phyloP scores from a whole-genome alignment of 345 rosid genomes.

The Salix purpurea region DNA sequence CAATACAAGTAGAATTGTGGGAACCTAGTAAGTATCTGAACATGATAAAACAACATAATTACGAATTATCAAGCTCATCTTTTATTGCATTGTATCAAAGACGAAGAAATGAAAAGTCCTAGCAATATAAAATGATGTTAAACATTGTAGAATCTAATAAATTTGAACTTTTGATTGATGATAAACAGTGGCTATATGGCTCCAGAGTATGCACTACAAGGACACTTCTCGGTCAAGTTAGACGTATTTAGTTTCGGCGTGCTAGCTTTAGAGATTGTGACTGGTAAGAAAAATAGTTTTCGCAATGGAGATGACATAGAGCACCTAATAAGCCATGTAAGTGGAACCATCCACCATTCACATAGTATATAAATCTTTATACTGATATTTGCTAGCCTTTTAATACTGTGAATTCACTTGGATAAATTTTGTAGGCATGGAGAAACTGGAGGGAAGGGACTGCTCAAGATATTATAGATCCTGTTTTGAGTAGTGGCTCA shows the following conservation, averaged over 20 bases:
- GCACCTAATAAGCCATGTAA: constrained; percentile 37
- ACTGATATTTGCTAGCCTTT: too few species aligned
- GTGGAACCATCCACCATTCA: not conserved
- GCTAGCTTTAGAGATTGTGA: constrained; percentile 25
- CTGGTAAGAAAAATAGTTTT: constrained; percentile 36
- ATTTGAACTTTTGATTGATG: not conserved
- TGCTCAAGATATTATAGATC: constrained; percentile 31
- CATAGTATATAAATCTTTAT: too few species aligned
- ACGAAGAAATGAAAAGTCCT: too few species aligned
- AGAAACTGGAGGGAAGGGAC: constrained; percentile 44
- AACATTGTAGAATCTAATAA: too few species aligned
- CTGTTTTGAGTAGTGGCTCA: constrained; percentile 21
- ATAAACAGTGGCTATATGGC: constrained; percentile 44
- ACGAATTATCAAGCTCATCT: not conserved
- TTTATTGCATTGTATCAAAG: too few species aligned
- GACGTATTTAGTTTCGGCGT: constrained; percentile 4
- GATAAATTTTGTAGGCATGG: constrained; percentile 43
- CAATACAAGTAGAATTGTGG: constrained; percentile 13
- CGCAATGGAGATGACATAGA: constrained; percentile 13
- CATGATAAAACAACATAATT: not conserved
- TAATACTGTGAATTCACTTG: too few species aligned
- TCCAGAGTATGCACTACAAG: constrained; percentile 33
- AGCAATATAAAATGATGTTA: too few species aligned
- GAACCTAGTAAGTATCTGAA: constrained; percentile 7
- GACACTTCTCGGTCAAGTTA: constrained; percentile 1